Percentiles rank a stretch among this genome's conserved stretches.
Evolutionary conservation across 108 stramenopile genomes (phyloP).

Genomic region (Heterococcus sp.): DNA sequence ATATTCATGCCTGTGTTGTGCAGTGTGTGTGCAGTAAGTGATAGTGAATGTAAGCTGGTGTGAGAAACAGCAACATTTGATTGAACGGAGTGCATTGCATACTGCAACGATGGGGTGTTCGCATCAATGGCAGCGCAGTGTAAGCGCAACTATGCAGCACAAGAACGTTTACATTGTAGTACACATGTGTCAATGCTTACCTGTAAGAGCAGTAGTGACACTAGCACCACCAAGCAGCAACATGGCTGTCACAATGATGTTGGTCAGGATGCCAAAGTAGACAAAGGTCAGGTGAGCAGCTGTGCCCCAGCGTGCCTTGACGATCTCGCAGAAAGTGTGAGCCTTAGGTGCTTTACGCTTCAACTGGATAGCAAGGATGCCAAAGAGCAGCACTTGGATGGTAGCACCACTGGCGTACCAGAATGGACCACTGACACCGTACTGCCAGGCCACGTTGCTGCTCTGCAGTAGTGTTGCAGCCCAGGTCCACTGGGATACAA

Average conservation of each 20-base stretch:
- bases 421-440: constrained; percentile 78
- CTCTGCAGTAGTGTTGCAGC: constrained; percentile 87
- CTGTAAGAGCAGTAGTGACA: constrained; percentile 78
- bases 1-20: constrained; percentile 78
- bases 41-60: no score
- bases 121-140: no score
- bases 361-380: constrained; percentile 82
- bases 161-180: no score
- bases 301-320: constrained; percentile 83
- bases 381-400: constrained; percentile 85
- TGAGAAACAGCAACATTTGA: no score
- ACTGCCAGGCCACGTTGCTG: constrained; percentile 86
- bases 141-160: no score
- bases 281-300: constrained; percentile 81
- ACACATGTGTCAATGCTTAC: no score
- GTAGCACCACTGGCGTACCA: constrained; percentile 86
- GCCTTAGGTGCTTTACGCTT: constrained; percentile 82
- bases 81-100: no score
- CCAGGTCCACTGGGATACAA: constrained; percentile 90
- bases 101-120: no score
- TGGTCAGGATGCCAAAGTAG: constrained; percentile 74
- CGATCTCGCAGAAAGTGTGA: constrained; percentile 87
- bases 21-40: no score
- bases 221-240: constrained; percentile 89
- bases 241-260: constrained; percentile 84